Base-by-base conservation (phyloP, 305 asterid genomes). In the Coffea humblotiana region DNA sequence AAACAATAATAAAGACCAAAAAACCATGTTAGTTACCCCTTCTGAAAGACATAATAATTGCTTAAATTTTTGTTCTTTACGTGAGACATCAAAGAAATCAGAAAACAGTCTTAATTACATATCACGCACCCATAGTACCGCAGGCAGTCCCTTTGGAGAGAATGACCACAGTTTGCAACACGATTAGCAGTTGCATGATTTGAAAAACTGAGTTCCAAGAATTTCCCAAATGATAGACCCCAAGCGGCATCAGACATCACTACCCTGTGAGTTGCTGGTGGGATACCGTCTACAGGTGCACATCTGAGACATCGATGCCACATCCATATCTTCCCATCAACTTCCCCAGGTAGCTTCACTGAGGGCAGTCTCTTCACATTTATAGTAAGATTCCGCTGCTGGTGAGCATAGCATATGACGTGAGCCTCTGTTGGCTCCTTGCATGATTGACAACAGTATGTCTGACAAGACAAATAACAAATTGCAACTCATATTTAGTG, bases 301-400 rank as follows among this genome's bases (percentile, higher is more conserved):
- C 98, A 96, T 86, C 82, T 89, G 76, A 96, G 94, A 90, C 99
- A 96, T 81, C 98, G 85, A 77, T 96, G 99, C 99, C 99, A 96
- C 99, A 96, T 96, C 99, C 98, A 96, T 82, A 96, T 94, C 91
- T 90, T 96, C 77, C 97, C 95, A 81, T 94, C 98, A 48, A 84
- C 84, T 82, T 90, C 97, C 54, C 98, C 98, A 51, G 96, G 97
- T 84, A 96, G 97, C 85, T 86, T 90, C 78, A 81, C 87, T 18
- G 91, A 85, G 47, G 92, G 90, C 71, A 93, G 83, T 16, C 87
- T 90, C 78, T 85, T 87, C 52, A 93, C 94, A n/a, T 89, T 96
- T 82, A 96, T 89, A 1, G 96, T 96, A 51, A 94, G 97, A 88
- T 93, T 96, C 47, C 95, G 98, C 74, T 91, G 90, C 82, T 89